Conservation (phyloP, 2,329 filamentous ascomycete genomes). For the Nakataea oryzae region DNA sequence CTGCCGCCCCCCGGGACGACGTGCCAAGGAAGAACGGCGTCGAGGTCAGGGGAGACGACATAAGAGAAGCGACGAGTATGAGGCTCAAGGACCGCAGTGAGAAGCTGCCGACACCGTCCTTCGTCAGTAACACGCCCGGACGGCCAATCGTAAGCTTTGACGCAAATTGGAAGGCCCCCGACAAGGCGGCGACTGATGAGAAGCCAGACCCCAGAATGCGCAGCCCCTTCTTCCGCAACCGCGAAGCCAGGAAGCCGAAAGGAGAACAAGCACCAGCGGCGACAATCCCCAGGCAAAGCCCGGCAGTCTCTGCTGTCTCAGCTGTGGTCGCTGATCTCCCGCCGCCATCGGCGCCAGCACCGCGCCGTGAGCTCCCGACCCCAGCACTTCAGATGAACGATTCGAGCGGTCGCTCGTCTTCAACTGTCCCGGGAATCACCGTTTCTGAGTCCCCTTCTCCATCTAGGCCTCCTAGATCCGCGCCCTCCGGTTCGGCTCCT, state of each 20-base stretch:
- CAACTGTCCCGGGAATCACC: slow-evolving; percentile 20
- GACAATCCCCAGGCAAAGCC: slow-evolving; percentile 20
- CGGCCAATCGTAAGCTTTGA: slow-evolving; percentile 97
- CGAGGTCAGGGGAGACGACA: slow-evolving; percentile 79
- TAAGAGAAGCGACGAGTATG: slow-evolving; percentile 84
- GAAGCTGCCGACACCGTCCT: slow-evolving; percentile 78
- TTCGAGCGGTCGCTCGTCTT: neutral
- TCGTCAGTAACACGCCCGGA: slow-evolving; percentile 82
- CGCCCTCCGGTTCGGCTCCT: neutral
- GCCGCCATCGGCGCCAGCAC: slow-evolving; percentile 22
- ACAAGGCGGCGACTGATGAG: slow-evolving; percentile 56
- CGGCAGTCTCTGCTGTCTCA: slow-evolving; percentile 43
- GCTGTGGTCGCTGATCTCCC: slow-evolving; percentile 35
- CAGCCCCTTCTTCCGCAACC: slow-evolving; percentile 15
- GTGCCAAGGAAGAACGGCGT: slow-evolving; percentile 63
- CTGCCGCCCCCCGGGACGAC: slow-evolving; percentile 20
- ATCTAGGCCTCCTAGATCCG: neutral
- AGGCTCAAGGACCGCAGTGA: slow-evolving; percentile 74
- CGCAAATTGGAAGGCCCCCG: slow-evolving; percentile 66
- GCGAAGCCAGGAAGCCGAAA: slow-evolving; percentile 9
- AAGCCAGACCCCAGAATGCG: slow-evolving; percentile 39
- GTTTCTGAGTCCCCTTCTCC: slow-evolving; percentile 18
- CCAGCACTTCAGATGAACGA: slow-evolving; percentile 30
- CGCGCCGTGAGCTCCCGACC: slow-evolving; percentile 25
- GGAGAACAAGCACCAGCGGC: slow-evolving; percentile 14